Evolutionary conservation across 116 monocot species (phyloP).

Genomic region (Papilionanthe hybrid): DNA sequence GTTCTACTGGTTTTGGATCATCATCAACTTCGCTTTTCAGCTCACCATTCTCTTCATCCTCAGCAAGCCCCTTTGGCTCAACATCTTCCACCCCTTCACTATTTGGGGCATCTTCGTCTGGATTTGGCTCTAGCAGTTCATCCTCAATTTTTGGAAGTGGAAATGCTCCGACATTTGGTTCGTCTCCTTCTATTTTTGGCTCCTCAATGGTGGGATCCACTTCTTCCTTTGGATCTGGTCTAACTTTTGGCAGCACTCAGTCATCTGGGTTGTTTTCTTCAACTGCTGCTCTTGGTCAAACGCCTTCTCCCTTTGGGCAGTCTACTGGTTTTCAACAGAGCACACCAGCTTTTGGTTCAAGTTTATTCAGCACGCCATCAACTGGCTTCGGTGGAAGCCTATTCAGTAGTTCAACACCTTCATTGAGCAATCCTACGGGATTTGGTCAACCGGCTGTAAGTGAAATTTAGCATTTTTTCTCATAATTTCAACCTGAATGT

Average conservation of each 20-base stretch:
- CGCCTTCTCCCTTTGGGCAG: conserved; percentile 73
- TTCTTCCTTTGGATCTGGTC: conserved; percentile 61
- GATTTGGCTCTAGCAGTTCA: conserved; percentile 54
- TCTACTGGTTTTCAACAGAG: conserved; percentile 59
- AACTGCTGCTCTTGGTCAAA: conserved; percentile 55
- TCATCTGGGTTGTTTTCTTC: conserved; percentile 76
- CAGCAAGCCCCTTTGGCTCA: conserved; percentile 77
- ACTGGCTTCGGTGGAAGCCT: conserved; percentile 58
- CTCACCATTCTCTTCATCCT: conserved; percentile 55
- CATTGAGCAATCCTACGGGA: conserved; percentile 31
- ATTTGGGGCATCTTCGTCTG: conserved; percentile 37
- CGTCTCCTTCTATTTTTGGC: conserved; percentile 58
- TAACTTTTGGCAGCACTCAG: conserved; percentile 69
- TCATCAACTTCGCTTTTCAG: conserved; percentile 58
- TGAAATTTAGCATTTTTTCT: not conserved
- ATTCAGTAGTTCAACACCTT: conserved; percentile 45
- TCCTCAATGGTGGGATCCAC: conserved; percentile 41
- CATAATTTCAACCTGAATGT: not conserved
- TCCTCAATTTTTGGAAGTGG: conserved; percentile 49
- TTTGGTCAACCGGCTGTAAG: conserved; percentile 60
- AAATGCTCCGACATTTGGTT: conserved; percentile 34
- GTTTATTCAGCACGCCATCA: conserved; percentile 29
- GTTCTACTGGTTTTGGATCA: conserved; percentile 56
- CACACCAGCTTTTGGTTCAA: conserved; percentile 44
- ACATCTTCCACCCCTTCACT: conserved; percentile 47